Evolutionary conservation across 2,329 filamentous ascomycete genomes (phyloP).

Genomic region (Alternaria postmessia): DNA sequence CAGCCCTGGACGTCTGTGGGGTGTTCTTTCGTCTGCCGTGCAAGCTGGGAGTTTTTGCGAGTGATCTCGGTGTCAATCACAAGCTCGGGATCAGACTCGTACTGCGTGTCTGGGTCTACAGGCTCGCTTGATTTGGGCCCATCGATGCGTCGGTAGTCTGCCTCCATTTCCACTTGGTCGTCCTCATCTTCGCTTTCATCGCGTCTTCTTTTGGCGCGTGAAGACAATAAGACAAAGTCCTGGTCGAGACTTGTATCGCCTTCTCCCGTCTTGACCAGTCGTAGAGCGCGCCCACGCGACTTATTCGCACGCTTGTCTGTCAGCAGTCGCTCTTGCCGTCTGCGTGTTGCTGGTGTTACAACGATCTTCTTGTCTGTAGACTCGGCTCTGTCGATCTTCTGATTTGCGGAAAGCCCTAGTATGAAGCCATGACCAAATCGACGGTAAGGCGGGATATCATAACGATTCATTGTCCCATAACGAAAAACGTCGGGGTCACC

Average conservation of each 20-base stretch:
- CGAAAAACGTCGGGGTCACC: constrained; percentile 79
- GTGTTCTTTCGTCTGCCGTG: constrained; percentile 68
- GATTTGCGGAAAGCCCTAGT: constrained; percentile 68
- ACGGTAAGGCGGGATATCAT: constrained; percentile 74
- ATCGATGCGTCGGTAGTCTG: constrained; percentile 52
- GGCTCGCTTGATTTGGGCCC: constrained; percentile 21
- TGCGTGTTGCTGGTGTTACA: constrained; percentile 44
- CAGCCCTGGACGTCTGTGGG: constrained; percentile 76
- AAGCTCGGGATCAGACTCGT: constrained; percentile 35
- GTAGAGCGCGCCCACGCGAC: constrained; percentile 37
- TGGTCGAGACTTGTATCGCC: constrained; percentile 10
- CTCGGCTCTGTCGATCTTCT: constrained; percentile 72
- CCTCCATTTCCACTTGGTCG: constrained; percentile 4
- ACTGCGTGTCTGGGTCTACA: constrained; percentile 50
- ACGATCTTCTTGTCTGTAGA: constrained; percentile 60
- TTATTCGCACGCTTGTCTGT: constrained; percentile 30
- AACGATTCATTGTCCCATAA: constrained; percentile 78
- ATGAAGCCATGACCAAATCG: constrained; percentile 74
- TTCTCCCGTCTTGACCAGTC: constrained; percentile 30
- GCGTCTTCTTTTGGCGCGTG: constrained; percentile 32
- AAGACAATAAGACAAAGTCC: constrained; percentile 45
- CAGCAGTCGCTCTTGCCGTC: constrained; percentile 59
- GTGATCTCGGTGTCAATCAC: constrained; percentile 47
- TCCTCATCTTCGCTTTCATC: constrained; percentile 25
- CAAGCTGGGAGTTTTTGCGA: constrained; percentile 68